These are phyloP conservation scores for Umbelopsis sp. DNA, from an alignment of 371 early-diverging fungal species.

Conservation along the genomic window DNA sequence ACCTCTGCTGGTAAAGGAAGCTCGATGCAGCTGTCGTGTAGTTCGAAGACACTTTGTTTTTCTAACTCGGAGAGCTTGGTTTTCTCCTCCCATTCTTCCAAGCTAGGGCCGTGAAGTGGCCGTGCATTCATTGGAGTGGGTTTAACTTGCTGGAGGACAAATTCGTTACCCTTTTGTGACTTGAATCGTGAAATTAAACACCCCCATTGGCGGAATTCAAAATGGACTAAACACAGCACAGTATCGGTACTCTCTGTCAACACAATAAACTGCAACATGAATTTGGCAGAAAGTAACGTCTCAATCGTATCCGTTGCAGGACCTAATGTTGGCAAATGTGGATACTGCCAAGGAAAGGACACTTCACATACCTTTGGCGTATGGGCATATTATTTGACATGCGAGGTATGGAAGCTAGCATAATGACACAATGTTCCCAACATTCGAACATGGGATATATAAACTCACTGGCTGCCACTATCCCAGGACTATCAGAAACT, in stretches of 20 bases:
- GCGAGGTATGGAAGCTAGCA: conserved; percentile 28
- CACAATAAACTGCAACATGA: neutral
- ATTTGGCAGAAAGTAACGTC: conserved; percentile 14
- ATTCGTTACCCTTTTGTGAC: neutral
- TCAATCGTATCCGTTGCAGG: conserved; percentile 46
- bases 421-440: neutral
- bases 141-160: neutral
- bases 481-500: conserved; percentile 66
- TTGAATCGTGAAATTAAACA: neutral
- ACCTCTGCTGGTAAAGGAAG: conserved; percentile 68
- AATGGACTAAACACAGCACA: no score
- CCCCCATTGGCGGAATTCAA: neutral
- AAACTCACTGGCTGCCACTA: neutral
- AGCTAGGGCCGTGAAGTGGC: conserved; percentile 14
- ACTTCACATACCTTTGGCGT: conserved; percentile 59
- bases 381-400: conserved; percentile 54
- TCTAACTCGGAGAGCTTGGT: conserved; percentile 60
- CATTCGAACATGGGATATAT: no score
- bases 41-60: conserved; percentile 59
- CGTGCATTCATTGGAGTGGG: neutral
- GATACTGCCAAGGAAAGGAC: conserved; percentile 56
- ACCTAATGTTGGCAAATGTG: conserved; percentile 47
- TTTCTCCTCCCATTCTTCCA: conserved; percentile 75
- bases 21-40: conserved; percentile 73
- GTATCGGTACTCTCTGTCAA: neutral